These are phyloP conservation scores for Dovyalis caffra DNA, from an alignment of 345 rosid genomes.

Conservation along the genomic window DNA sequence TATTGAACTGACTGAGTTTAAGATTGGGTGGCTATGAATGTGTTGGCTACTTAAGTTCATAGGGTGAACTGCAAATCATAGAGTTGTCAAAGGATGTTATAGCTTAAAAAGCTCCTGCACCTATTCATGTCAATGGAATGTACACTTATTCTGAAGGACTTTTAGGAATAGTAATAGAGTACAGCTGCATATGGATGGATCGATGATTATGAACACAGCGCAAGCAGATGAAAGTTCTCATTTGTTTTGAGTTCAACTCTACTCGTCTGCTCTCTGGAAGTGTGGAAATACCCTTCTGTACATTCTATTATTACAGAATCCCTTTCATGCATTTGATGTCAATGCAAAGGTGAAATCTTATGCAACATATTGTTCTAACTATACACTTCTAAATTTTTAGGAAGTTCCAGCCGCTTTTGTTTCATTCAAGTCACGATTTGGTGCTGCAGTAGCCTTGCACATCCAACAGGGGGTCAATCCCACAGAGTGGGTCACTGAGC, in stretches of 20 bases:
- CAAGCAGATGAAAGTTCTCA: not conserved
- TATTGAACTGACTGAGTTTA: not conserved
- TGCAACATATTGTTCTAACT: conserved; percentile 3
- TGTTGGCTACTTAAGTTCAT: not conserved
- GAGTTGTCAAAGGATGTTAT: not conserved
- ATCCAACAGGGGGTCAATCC: conserved; percentile 82
- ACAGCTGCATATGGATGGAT: not conserved
- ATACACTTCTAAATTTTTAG: conserved; percentile 39
- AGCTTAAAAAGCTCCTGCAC: no score
- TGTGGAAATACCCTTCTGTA: not conserved
- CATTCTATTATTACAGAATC: not conserved
- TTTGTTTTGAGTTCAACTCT: not conserved
- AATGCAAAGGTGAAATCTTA: conserved; percentile 8
- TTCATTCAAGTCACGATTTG: conserved; percentile 74
- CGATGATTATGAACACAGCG: not conserved
- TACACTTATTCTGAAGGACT: not conserved
- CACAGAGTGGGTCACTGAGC: conserved; percentile 83
- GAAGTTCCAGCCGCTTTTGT: conserved; percentile 91
- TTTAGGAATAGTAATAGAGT: not conserved
- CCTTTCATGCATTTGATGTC: not conserved
- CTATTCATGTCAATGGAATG: not conserved
- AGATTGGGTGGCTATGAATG: not conserved
- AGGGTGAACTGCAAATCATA: not conserved
- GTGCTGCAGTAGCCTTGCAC: conserved; percentile 73
- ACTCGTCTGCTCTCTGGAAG: conserved; percentile 4